Base-by-base conservation (phyloP, 345 rosid species). In the Moricandia arvensis region DNA sequence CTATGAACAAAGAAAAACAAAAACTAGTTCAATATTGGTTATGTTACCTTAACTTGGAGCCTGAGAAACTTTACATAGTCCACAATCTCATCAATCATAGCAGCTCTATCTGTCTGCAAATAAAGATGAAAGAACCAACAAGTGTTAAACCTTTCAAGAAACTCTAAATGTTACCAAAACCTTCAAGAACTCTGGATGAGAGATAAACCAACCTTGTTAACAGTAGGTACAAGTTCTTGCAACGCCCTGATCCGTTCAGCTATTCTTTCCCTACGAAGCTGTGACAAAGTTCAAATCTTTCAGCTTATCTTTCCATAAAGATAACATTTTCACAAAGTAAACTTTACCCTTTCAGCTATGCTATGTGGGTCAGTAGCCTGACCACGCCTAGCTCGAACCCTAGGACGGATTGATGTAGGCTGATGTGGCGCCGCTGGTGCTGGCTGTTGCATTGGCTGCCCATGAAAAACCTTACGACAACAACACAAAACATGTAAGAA, bases 341-440 rank as follows among this genome's bases (percentile, higher is more conserved):
- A 67, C 3, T 81, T 81, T 88, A 96, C 99, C 83, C 99, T 76
- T 77, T 96, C 99, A 71, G 99, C 99, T 43, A 96, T 96, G 85
- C 99, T 96, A 75, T 96, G 99, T 37, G 99, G 99, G 86, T 96
- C 99, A 45, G 99, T 96, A 71, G 99, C 99, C 72, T 96, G 99
- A 59, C 99, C 99, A 82, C 99, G 85, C 79, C 99, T 86, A 85
- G 99, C 99, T 71, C 99, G 87, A 43, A 91, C 95, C 83, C 97
- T 86, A 13, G 99, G 98, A 5, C 98, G 99, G 86, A 96, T 87
- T 51, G 91, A 68, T 0, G 82, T 68, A 16, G 98, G 98, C 71
- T 94, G 91, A 82, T 96, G 98, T 41, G 96, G 97, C 26, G 88
- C 91, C 10, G 91, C 67, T 61, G 93, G 86, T 30, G 85, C 80